Evolutionary conservation across 345 rosid species (phyloP).

Genomic region (thale cress (Arabidopsis thaliana)): DNA sequence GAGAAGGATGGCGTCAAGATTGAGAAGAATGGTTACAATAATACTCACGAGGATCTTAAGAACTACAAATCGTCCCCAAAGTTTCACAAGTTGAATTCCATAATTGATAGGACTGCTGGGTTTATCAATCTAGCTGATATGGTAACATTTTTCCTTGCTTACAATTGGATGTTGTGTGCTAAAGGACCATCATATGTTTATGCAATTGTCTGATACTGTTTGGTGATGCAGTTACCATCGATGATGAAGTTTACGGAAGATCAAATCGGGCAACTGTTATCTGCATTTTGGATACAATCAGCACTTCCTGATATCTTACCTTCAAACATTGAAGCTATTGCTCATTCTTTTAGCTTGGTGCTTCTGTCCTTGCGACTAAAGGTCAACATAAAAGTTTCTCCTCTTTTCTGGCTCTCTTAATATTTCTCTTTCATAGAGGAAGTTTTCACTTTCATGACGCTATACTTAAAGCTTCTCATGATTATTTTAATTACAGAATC

Average conservation of each 20-base stretch:
- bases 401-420: slow-evolving; percentile 6
- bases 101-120: slow-evolving; percentile 65
- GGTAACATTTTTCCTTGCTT: slow-evolving; percentile 43
- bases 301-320: slow-evolving; percentile 77
- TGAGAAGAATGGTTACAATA: slow-evolving; percentile 54
- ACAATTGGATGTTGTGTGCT: slow-evolving; percentile 14
- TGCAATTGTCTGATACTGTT: slow-evolving; percentile 26
- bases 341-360: slow-evolving; percentile 76
- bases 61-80: slow-evolving; percentile 68
- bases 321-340: slow-evolving; percentile 87
- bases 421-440: neutral
- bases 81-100: slow-evolving; percentile 70
- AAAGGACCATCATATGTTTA: neutral
- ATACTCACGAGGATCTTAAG: slow-evolving; percentile 53
- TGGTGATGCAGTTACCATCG: slow-evolving; percentile 64
- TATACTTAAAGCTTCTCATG: slow-evolving; percentile 13
- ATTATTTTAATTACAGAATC: slow-evolving; percentile 57
- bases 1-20: slow-evolving; percentile 66
- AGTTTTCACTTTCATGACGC: neutral
- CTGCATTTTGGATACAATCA: slow-evolving; percentile 90
- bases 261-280: slow-evolving; percentile 82
- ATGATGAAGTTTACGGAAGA: slow-evolving; percentile 82
- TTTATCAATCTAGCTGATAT: slow-evolving; percentile 54
- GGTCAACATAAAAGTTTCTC: slow-evolving; percentile 49
- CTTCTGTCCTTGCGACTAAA: slow-evolving; percentile 74